phyloP scores from a whole-genome alignment of 2,329 filamentous ascomycete genomes.

The Fusarium sp. region DNA sequence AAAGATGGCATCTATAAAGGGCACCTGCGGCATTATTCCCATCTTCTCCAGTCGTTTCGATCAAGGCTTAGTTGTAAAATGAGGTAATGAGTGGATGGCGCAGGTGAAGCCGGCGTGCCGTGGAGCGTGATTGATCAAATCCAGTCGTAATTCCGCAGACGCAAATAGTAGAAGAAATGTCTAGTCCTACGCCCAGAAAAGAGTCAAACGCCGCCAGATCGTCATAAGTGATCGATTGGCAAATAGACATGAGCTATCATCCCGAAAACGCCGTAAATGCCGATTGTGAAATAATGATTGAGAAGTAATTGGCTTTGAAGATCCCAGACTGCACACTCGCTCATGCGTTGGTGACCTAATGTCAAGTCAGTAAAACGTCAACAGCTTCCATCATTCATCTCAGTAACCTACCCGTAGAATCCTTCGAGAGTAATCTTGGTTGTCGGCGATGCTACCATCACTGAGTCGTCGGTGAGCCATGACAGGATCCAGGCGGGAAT shows the following conservation, averaged over 20 bases:
- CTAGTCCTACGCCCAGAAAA: constrained; percentile 55
- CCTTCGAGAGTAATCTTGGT: constrained; percentile 95
- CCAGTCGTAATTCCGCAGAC: constrained; percentile 49
- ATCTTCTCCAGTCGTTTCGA: constrained; percentile 46
- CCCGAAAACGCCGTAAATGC: constrained; percentile 60
- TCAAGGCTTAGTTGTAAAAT: constrained; percentile 46
- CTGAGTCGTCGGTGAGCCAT: constrained; percentile 88
- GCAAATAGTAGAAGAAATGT: constrained; percentile 45
- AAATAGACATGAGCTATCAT: constrained; percentile 55
- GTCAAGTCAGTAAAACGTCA: constrained; percentile 28
- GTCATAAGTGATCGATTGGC: constrained; percentile 49
- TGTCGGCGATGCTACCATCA: constrained; percentile 96
- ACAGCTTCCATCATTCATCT: no score
- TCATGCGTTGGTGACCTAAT: constrained; percentile 71
- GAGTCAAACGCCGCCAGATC: constrained; percentile 55
- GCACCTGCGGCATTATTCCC: constrained; percentile 30
- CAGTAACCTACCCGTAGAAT: constrained; percentile 85
- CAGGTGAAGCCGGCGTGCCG: constrained; percentile 48
- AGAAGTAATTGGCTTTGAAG: constrained; percentile 15
- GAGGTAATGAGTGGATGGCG: constrained; percentile 57
- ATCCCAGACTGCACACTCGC: constrained; percentile 31
- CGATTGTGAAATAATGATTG: constrained; percentile 44
- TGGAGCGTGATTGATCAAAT: constrained; percentile 48
- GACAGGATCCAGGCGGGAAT: constrained; percentile 88
- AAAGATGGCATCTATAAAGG: constrained; percentile 20